Evolutionary conservation across 2,329 filamentous ascomycete species (phyloP), one percentile per base, ranked within the genome.

Genomic region (Trichoderma asperellum): DNA sequence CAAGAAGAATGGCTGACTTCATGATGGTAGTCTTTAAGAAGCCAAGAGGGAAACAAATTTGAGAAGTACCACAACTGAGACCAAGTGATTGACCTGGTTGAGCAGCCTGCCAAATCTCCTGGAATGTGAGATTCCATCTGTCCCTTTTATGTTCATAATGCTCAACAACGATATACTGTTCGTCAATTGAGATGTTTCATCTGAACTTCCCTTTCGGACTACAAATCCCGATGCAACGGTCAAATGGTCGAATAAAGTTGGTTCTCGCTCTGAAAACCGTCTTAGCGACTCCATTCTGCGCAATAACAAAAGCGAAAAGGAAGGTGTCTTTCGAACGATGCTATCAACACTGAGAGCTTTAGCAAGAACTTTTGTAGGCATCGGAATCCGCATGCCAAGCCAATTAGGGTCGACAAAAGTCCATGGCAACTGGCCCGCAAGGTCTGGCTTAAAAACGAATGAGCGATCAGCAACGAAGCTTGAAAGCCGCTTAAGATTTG

Each of bases 1-100:
- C 78, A 4, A 81, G 72, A 27, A 79, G 72, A 55, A 78, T 64
- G 29, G 78, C 72, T 34, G 77, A 77, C 71, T 78, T 80, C 78
- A 79, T 80, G 32, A 63, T 55, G 27, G 7, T 32, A 61, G 16
- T 35, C 16, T 6, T 18, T 29, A 37, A 21, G n/a, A 21, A 52
- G 16, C 32, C 63, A 52, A 21, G 18, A 34, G 24, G n/a, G 7
- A 29, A 8, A 58, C 40, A 59, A 52, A 43, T 10, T 47, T 14
- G 40, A 52, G 55, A 59, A 34, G 40, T 29, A 59, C 55, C 40
- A 37, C 32, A 43, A 4, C 29, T 27, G 12, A 12, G 37, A 65
- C 10, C 27, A 29, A 65, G 12, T 57, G 27, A 12, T 65, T 5
- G 52, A 57, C 43, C 62, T 65, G 40, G 35, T 49, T 12, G 29